Base-by-base conservation (phyloP, 495 filamentous ascomycete genomes). In the Emericellopsis terricola region DNA sequence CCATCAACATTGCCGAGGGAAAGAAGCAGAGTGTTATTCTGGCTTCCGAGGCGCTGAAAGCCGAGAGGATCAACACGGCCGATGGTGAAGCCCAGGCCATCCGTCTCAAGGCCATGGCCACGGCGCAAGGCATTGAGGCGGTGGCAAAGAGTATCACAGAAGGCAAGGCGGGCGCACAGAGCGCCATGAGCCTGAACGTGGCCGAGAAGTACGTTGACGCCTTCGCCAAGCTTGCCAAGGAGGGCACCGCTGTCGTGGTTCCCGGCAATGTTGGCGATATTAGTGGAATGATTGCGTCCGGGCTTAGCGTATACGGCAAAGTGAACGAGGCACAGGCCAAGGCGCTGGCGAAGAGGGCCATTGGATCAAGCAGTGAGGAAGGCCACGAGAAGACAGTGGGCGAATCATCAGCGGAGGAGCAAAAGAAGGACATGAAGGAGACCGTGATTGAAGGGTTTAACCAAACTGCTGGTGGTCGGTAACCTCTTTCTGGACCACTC, bases 161-260 rank as follows among this genome's bases (percentile, higher is more conserved):
- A 11, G 82, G 82, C 19, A 54, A 77, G 42, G 68, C 72, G 33
- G 58, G 70, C 34, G 89, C 91, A 0, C 82, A 89, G 46, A 64
- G 69, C 9, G 89, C 91, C 7, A 60, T 97, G 4, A 79, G 76
- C 39, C 53, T 97, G 41, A 81, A 66, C 14, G 84, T 97, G 1
- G 89, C 89, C 2, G 89, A 97, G 73, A 91, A 93, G 54, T 97
- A 96, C 43, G 91, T 97, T 19, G 87, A 94, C 33, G 89, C 89
- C 2, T 97, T 94, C 54, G 78, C 71, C 29, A 80, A 80, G 34
- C 57, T 97, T 40, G 89, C 89, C 23, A 85, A 83, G 55, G 82
- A 96, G 62, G 81, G 86, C 38, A 97, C 89, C 8, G 75, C 84
- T 2, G 78, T 96, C 15, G 80, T 97, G 19, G 86, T 97, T 7